These are phyloP conservation scores for Mycena metata DNA, from an alignment of 768 basidiomycete genomes.

Conservation along the genomic window DNA sequence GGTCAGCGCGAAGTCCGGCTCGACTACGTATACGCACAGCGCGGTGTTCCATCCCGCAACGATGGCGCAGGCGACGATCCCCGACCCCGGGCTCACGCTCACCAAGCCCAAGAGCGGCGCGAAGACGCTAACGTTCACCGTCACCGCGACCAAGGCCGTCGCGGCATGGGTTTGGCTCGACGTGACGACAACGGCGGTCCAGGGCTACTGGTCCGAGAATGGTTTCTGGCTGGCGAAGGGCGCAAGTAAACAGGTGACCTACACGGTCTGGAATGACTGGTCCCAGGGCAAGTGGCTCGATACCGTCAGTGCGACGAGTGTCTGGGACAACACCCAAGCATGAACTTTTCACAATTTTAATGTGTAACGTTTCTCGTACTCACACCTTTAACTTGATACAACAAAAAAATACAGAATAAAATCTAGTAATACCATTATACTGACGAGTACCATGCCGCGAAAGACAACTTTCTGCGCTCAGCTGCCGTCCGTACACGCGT, in stretches of 20 bases:
- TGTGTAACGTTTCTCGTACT: no score
- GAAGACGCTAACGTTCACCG: conserved; percentile 11
- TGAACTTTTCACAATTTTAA: conserved; percentile 1
- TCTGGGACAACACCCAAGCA: conserved; percentile 26
- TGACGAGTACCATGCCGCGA: conserved; percentile 22
- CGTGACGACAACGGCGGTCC: conserved; percentile 24
- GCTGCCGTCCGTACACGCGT: conserved; percentile 44
- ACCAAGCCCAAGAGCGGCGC: neutral
- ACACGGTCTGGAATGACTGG: conserved; percentile 33
- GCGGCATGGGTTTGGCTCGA: conserved; percentile 34
- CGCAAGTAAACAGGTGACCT: conserved; percentile 5
- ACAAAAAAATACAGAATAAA: no score
- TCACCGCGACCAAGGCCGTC: conserved; percentile 20
- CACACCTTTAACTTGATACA: no score
- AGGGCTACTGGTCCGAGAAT: conserved; percentile 28
- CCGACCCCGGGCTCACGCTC: conserved; percentile 24
- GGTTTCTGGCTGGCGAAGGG: conserved; percentile 33
- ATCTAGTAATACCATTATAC: no score
- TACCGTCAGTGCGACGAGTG: conserved; percentile 12
- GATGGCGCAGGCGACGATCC: conserved; percentile 26
- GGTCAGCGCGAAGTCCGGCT: conserved; percentile 3
- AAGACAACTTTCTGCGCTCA: conserved; percentile 46
- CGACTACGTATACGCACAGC: conserved; percentile 24
- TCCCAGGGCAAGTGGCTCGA: conserved; percentile 15
- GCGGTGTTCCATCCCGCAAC: conserved; percentile 32